Base-by-base conservation (phyloP, 768 basidiomycete species). In the Dictyophora rubrovolvata region DNA sequence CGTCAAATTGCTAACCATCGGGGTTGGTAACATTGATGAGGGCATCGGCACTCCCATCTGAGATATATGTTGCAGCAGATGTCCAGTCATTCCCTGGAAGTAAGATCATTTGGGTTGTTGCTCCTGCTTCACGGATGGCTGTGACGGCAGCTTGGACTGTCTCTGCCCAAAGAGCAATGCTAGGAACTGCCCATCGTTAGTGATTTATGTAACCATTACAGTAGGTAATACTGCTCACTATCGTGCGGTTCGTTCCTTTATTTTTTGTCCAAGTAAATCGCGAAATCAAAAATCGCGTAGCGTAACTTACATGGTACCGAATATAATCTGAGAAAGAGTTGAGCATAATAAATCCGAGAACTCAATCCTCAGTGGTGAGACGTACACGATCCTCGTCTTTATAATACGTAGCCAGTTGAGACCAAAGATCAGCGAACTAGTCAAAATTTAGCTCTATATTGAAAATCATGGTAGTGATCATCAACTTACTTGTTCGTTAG, bases 211-310 rank as follows among this genome's bases (percentile, higher is more conserved):
- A 5, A 28, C 11, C 17, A 14, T 20, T 52, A 18, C 23, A 16
- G 16, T 50, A 52, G 37, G 34, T 34, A 56, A 22, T 64, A 60
- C 2, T 42, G n/a, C 52, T 33, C 46, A 46, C 69, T 58, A 65
- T 84, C 79, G 62, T 85, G 82, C 5, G 83, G 82, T 62, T 84
- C 83, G 62, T 84, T 84, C 81, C 84, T 82, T 17, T 2, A 14
- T 42, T 42, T n/a, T 14, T 14, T 42, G 42, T 60, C 16, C 20
- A 53, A 46, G 37, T 16, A 28, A 48, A 54, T 35, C 55, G 35
- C 7, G 14, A 5, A 21, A 14, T 7, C 16, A 17, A 16, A 49
- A 1, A 12, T 28, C 69, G 69, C 57, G 42, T 34, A 12, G n/a
- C 1, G 12, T 2, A 14, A 56, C 35, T 56, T 34, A 56, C 55